These are phyloP conservation scores for Diaporthe eres DNA, from an alignment of 2,329 filamentous ascomycete genomes.

Conservation along the genomic window DNA sequence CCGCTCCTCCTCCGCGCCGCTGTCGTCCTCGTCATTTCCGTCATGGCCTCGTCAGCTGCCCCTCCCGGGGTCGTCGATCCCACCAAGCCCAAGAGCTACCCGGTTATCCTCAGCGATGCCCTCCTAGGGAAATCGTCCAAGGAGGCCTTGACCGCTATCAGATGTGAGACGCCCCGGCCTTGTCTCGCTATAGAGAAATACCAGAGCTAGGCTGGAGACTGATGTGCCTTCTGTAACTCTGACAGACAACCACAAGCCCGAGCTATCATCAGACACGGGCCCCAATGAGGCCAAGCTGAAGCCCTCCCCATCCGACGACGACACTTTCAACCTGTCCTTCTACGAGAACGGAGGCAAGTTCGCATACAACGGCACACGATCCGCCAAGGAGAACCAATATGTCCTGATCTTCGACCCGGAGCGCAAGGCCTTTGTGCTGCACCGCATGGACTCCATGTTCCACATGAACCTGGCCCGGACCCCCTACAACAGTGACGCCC, in stretches of 20 bases:
- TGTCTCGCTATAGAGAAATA: neutral
- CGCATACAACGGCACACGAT: slow-evolving; percentile 70
- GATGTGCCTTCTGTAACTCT: slow-evolving; percentile 1
- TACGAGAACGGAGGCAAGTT: slow-evolving; percentile 70
- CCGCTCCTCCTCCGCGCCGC: neutral
- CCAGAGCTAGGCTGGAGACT: neutral
- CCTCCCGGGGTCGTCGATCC: slow-evolving; percentile 65
- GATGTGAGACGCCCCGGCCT: slow-evolving; percentile 63
- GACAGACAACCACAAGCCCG: slow-evolving; percentile 74
- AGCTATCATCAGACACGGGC: slow-evolving; percentile 63
- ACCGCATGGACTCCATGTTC: slow-evolving; percentile 85
- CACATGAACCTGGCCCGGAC: slow-evolving; percentile 87
- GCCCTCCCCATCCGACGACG: slow-evolving; percentile 58
- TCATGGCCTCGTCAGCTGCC: slow-evolving; percentile 48
- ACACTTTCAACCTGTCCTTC: slow-evolving; percentile 70
- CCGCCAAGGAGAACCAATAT: slow-evolving; percentile 68
- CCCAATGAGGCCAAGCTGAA: slow-evolving; percentile 66
- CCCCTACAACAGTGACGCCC: slow-evolving; percentile 74
- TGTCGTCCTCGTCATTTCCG: slow-evolving; percentile 39
- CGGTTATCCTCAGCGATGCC: slow-evolving; percentile 74
- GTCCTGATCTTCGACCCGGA: slow-evolving; percentile 82
- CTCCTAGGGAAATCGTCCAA: slow-evolving; percentile 69
- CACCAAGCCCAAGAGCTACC: slow-evolving; percentile 73
- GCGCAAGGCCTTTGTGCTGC: slow-evolving; percentile 83
- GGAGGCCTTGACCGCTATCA: slow-evolving; percentile 72